Percentiles rank a stretch among this genome's conserved stretches.
phyloP scores from a whole-genome alignment of 2,329 filamentous ascomycete genomes.

The Anthostomella pinea region DNA sequence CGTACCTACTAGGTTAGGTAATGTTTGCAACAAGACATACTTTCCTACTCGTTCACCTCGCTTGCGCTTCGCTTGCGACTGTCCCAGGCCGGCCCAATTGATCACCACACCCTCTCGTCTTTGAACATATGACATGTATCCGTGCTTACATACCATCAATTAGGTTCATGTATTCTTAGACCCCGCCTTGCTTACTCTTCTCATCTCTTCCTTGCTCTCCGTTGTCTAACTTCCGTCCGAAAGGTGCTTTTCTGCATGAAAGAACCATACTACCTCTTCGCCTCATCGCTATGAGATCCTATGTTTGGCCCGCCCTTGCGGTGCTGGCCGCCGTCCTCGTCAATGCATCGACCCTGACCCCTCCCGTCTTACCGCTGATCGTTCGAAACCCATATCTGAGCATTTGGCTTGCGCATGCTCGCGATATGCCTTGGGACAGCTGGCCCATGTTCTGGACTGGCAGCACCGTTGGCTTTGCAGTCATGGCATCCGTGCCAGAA shows the following conservation, averaged over 20 bases:
- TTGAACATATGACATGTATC: too few species aligned
- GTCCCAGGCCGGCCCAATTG: too few species aligned
- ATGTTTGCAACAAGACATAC: too few species aligned
- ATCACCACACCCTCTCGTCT: too few species aligned
- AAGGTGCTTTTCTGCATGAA: background rate
- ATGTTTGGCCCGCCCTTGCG: conserved; percentile 26
- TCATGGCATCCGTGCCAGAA: conserved; percentile 45
- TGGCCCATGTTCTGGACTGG: conserved; percentile 89
- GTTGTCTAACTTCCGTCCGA: too few species aligned
- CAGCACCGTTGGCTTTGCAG: conserved; percentile 44
- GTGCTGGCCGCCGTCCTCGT: conserved; percentile 35
- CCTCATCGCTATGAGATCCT: conserved; percentile 26
- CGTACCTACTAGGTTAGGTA: too few species aligned
- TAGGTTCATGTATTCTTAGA: too few species aligned
- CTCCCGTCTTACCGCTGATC: conserved; percentile 54
- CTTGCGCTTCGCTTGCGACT: too few species aligned
- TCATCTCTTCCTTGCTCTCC: too few species aligned
- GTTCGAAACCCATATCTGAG: conserved; percentile 61
- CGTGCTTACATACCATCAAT: too few species aligned
- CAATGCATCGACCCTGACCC: conserved; percentile 51
- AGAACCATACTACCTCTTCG: conserved; percentile 4
- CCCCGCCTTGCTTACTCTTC: too few species aligned
- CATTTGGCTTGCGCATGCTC: conserved; percentile 62
- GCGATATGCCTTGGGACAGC: conserved; percentile 72
- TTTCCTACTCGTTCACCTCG: too few species aligned